phyloP scores from a whole-genome alignment of 768 basidiomycete species.

The Coprinopsis sp. region DNA sequence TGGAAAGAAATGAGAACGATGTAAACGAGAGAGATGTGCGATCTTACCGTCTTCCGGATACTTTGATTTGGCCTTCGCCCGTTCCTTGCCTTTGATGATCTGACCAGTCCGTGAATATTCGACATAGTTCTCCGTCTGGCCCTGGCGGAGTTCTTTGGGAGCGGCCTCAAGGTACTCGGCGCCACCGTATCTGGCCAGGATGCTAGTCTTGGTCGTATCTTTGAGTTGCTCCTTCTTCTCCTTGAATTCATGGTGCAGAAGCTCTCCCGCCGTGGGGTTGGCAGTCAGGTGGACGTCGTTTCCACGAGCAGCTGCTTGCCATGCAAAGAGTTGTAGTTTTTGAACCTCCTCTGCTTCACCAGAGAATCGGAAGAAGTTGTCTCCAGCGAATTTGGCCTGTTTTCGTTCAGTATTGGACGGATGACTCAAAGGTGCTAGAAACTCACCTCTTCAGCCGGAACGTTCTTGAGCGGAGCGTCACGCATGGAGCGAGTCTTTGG shows the following conservation, averaged over 20 bases:
- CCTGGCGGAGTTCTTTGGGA: constrained; percentile 89
- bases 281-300: constrained; percentile 95
- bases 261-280: constrained; percentile 93
- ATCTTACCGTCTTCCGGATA: constrained; percentile 91
- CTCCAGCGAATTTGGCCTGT: constrained; percentile 88
- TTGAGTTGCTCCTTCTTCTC: constrained; percentile 91
- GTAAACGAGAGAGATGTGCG: constrained; percentile 4
- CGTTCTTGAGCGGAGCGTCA: constrained; percentile 80
- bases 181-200: constrained; percentile 91
- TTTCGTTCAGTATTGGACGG: neutral
- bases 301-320: constrained; percentile 90
- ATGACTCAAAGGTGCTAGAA: neutral
- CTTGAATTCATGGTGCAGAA: constrained; percentile 85
- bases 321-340: constrained; percentile 91
- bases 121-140: constrained; percentile 96
- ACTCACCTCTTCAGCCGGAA: constrained; percentile 84
- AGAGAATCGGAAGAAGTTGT: constrained; percentile 89
- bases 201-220: constrained; percentile 83
- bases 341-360: constrained; percentile 94
- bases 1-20: constrained; percentile 27
- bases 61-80: constrained; percentile 82
- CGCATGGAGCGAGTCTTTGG: constrained; percentile 99
- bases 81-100: constrained; percentile 87
- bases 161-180: constrained; percentile 85
- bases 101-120: constrained; percentile 93